These are phyloP conservation scores for Dactylonectria macrodidyma DNA, from an alignment of 2,329 filamentous ascomycete species.

Conservation along the genomic window DNA sequence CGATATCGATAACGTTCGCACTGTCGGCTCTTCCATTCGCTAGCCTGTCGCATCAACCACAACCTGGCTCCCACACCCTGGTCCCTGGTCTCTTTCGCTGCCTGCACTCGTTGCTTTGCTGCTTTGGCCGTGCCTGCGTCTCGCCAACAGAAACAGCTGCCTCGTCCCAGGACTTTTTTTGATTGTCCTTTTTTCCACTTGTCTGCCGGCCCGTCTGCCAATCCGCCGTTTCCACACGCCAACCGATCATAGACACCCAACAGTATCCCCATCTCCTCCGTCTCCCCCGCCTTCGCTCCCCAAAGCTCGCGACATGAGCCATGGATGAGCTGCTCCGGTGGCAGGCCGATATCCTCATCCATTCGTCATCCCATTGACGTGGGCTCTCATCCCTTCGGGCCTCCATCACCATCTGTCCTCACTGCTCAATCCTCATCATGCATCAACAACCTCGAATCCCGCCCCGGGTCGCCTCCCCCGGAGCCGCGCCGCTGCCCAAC, in stretches of 20 bases:
- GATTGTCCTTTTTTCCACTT: slow-evolving; percentile 40
- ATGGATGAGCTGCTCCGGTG: slow-evolving; percentile 54
- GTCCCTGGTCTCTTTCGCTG: slow-evolving; percentile 34
- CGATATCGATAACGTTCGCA: slow-evolving; percentile 21
- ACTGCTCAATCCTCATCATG: slow-evolving; percentile 68
- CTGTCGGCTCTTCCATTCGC: slow-evolving; percentile 18
- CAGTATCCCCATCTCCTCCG: slow-evolving; percentile 17
- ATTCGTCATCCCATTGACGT: slow-evolving; percentile 45
- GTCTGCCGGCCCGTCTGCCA: slow-evolving; percentile 28
- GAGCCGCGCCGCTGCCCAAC: slow-evolving; percentile 80
- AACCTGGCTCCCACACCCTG: slow-evolving; percentile 18
- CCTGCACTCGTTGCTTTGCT: slow-evolving; percentile 30
- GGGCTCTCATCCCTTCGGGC: slow-evolving; percentile 23
- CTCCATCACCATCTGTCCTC: slow-evolving; percentile 11
- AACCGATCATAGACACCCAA: slow-evolving; percentile 25
- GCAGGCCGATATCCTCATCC: slow-evolving; percentile 51
- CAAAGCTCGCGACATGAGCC: slow-evolving; percentile 45
- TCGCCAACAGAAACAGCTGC: slow-evolving; percentile 34
- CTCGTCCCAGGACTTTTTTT: slow-evolving; percentile 27
- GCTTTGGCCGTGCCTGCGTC: slow-evolving; percentile 39
- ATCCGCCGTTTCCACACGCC: slow-evolving; percentile 24
- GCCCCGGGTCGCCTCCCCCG: slow-evolving; percentile 80
- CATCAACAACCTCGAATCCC: slow-evolving; percentile 89
- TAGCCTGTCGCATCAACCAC: slow-evolving; percentile 21
- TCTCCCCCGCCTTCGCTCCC: slow-evolving; percentile 24